phyloP scores from a whole-genome alignment of 495 filamentous ascomycete genomes.

The Mycothermus thermophilus region DNA sequence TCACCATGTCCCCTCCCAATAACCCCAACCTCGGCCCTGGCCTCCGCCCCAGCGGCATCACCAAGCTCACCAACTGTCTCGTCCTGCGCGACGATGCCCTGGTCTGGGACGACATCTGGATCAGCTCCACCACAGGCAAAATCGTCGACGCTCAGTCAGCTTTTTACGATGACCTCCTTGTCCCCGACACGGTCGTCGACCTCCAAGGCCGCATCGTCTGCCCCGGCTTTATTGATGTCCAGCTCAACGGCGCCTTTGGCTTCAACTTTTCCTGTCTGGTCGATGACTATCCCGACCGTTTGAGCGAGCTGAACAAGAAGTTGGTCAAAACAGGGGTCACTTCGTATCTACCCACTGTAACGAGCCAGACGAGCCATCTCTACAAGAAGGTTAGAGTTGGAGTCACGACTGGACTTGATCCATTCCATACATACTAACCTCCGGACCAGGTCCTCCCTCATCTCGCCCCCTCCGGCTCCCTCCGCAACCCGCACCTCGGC shows the following conservation, averaged over 20 bases:
- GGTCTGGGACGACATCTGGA: constrained; percentile 63
- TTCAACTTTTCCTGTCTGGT: constrained; percentile 70
- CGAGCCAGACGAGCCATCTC: constrained; percentile 51
- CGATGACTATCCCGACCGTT: constrained; percentile 53
- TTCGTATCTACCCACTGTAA: constrained; percentile 68
- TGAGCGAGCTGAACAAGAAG: constrained; percentile 51
- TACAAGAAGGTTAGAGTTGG: constrained; percentile 41
- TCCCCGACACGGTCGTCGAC: constrained; percentile 49
- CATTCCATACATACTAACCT: background rate
- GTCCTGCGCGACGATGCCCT: constrained; percentile 48
- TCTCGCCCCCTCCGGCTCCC: constrained; percentile 51
- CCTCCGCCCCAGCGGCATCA: constrained; percentile 42
- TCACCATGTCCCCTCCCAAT: too few species aligned
- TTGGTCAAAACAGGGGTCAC: constrained; percentile 68
- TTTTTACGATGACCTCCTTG: constrained; percentile 56
- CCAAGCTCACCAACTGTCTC: constrained; percentile 73
- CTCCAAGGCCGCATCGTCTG: constrained; percentile 65
- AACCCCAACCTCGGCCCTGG: too few species aligned
- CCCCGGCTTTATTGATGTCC: constrained; percentile 73
- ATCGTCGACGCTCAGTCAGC: constrained; percentile 60
- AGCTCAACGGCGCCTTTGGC: constrained; percentile 74
- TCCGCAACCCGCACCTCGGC: constrained; percentile 42
- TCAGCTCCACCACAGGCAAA: constrained; percentile 59
- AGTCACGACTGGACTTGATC: background rate
- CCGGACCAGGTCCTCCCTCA: constrained; percentile 51